phyloP scores from a whole-genome alignment of 768 basidiomycete genomes.

The Suillus brevipes region DNA sequence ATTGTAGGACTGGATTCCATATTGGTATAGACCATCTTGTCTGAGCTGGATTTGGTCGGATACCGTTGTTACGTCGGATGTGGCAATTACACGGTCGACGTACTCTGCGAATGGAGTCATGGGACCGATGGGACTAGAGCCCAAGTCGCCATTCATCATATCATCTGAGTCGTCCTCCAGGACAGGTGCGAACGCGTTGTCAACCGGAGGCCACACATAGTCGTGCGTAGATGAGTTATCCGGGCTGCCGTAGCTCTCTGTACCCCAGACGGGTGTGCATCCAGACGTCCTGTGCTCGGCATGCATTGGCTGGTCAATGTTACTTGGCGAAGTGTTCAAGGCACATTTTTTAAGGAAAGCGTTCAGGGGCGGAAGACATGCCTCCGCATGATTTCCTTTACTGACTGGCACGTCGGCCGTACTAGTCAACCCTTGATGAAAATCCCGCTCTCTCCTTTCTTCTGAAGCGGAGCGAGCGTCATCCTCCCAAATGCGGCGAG shows the following conservation, averaged over 20 bases:
- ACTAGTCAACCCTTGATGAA: conserved; percentile 71
- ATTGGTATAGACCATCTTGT: conserved; percentile 24
- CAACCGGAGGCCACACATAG: conserved; percentile 18
- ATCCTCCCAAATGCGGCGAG: conserved; percentile 67
- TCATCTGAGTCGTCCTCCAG: conserved; percentile 68
- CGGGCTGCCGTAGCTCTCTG: too few species aligned
- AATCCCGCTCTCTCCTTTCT: conserved; percentile 49
- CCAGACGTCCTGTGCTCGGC: neutral
- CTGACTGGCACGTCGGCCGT: conserved; percentile 78
- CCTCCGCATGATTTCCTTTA: conserved; percentile 85
- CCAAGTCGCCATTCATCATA: conserved; percentile 48
- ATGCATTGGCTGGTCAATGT: conserved; percentile 32
- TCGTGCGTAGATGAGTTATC: conserved; percentile 12
- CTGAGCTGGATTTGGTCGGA: conserved; percentile 23
- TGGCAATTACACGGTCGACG: conserved; percentile 68
- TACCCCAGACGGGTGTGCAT: neutral
- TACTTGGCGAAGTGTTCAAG: conserved; percentile 14
- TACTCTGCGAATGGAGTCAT: conserved; percentile 77
- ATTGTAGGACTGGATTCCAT: conserved; percentile 19
- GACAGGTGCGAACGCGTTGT: conserved; percentile 58
- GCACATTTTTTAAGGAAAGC: conserved; percentile 19
- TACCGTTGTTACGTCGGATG: conserved; percentile 31
- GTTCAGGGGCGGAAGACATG: conserved; percentile 77
- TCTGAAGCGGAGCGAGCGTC: conserved; percentile 27
- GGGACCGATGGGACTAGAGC: conserved; percentile 72